phyloP scores from a whole-genome alignment of 2,329 filamentous ascomycete species.

The Beauveria brongniartii region DNA sequence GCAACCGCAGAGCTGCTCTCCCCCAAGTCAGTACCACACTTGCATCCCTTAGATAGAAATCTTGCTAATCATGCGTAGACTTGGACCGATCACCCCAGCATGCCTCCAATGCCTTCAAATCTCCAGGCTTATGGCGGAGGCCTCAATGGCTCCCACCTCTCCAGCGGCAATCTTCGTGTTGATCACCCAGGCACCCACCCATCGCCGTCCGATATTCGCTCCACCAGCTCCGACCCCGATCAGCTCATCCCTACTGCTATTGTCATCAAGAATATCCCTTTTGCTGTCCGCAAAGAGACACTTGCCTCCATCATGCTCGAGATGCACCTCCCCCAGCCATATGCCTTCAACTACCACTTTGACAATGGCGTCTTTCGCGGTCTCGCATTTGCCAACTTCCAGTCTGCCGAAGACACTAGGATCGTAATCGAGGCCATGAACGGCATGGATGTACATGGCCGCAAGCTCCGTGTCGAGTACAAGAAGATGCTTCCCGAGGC shows the following conservation, averaged over 20 bases:
- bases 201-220: constrained; percentile 33
- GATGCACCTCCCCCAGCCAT: constrained; percentile 85
- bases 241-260: constrained; percentile 97
- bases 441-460: constrained; percentile 87
- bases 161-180: constrained; percentile 35
- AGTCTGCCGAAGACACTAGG: constrained; percentile 86
- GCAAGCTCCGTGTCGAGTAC: constrained; percentile 93
- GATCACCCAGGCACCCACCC: constrained; percentile 32
- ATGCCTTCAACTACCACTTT: constrained; percentile 99
- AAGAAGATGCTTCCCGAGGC: constrained; percentile 98
- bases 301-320: constrained; percentile 90
- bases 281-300: constrained; percentile 95
- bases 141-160: constrained; percentile 28
- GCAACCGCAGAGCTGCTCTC: constrained; percentile 52
- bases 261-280: constrained; percentile 99
- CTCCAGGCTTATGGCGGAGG: constrained; percentile 28
- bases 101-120: constrained; percentile 32
- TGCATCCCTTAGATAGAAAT: background rate
- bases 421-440: constrained; percentile 91
- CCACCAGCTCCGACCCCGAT: constrained; percentile 50
- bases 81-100: constrained; percentile 41
- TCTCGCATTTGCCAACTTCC: constrained; percentile 96
- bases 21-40: constrained; percentile 54
- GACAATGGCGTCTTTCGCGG: constrained; percentile 96
- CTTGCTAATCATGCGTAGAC: constrained; percentile 27